phyloP scores from a whole-genome alignment of 2,329 filamentous ascomycete genomes.

The Cladophialophora exuberans region DNA sequence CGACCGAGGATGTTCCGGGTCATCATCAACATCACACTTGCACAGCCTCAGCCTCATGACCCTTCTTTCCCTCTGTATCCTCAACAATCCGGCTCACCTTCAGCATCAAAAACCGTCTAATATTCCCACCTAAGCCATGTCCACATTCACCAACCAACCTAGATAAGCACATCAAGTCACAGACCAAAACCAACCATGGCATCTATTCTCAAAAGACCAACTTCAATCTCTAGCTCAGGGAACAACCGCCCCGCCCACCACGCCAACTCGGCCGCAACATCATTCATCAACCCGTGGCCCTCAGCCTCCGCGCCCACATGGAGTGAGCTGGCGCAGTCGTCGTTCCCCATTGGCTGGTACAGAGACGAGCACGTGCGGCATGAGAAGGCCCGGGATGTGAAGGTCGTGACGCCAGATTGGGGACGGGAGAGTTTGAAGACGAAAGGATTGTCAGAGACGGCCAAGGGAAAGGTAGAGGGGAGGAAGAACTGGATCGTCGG shows the following conservation, averaged over 20 bases:
- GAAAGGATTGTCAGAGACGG: conserved; percentile 8
- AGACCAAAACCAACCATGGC: conserved; percentile 3
- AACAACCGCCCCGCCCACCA: conserved; percentile 25
- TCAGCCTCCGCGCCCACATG: conserved; percentile 22
- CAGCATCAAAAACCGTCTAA: too few species aligned
- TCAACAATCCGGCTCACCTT: too few species aligned
- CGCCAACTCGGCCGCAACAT: conserved; percentile 20
- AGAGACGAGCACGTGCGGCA: conserved; percentile 9
- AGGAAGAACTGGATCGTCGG: conserved; percentile 11
- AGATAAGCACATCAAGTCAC: too few species aligned
- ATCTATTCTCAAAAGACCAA: not conserved
- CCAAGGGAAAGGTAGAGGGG: too few species aligned
- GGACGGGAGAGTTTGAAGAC: conserved; percentile 8
- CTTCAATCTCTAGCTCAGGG: too few species aligned
- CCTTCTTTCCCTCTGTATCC: too few species aligned
- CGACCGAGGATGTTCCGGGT: too few species aligned
- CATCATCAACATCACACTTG: too few species aligned
- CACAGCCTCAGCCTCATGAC: too few species aligned
- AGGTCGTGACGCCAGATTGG: conserved; percentile 23
- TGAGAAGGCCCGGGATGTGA: conserved; percentile 16
- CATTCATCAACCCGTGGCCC: conserved; percentile 26
- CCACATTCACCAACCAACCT: too few species aligned
- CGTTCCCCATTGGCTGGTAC: conserved; percentile 21
- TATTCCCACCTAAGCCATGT: too few species aligned
- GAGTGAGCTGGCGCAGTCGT: conserved; percentile 16